Evolutionary conservation across 495 filamentous ascomycete genomes (phyloP), one percentile per base, ranked within the genome.

Genomic region (Tuber melanosporum): DNA sequence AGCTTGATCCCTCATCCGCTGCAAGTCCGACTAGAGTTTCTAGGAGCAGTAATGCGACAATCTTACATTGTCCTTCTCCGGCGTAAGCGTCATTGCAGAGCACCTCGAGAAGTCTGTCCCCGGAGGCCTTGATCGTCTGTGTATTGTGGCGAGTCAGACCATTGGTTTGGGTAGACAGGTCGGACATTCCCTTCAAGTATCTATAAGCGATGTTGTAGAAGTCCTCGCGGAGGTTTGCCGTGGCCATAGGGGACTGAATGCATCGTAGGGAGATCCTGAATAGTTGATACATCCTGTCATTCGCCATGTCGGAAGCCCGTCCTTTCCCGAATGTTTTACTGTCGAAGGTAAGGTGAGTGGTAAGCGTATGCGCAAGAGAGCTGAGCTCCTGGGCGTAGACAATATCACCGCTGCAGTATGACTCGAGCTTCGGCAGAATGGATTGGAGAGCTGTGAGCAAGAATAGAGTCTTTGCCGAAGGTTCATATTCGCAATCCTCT

Each of bases 71-170:
- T 36, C 91, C 89, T 83, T 94, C 91, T 26, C 93, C 93, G 76
- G 90, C 90, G 84, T 94, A 93, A 73, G 94, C 95, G 86, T 99
- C 95, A 83, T 98, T 95, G 83, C 94, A 98, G 75, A 97, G 88
- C 20, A 92, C 89, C 82, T 95, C 93, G 71, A 98, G 87, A 12
- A 97, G 86, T 74, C 90, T 88, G 77, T 93, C 91, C 73, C 95
- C 94, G 47, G 91, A 88, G 26, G 89, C 85, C 79, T 92, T 94
- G 80, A 98, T 88, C 3, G 91, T 90, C 76, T 91, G 91, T 73
- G 91, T 89, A 62, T 89, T 92, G 78, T 93, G 91, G 70, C 88
- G 87, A 83, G 82, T 42, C 80, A 81, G 36, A 81, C 84, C 45
- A 83, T 79, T 71, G 82, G 85, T 74, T 86, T 86, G 71, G n/a